Conservation (phyloP, 495 filamentous ascomycete species). For the Penicillium longicatenatum region DNA sequence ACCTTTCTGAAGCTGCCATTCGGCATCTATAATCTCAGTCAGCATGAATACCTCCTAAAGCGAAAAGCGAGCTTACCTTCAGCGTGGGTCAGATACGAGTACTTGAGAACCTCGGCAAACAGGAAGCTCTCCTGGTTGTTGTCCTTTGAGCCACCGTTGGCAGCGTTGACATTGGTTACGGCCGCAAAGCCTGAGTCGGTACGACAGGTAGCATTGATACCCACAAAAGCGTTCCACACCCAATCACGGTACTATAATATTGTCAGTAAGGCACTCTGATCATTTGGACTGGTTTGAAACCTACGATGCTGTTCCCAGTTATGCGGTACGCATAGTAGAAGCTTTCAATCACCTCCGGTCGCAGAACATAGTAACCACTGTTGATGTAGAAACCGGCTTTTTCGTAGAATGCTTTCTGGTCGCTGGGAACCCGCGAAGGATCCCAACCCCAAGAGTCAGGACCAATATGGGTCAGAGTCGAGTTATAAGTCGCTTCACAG, state of each 20-base stretch:
- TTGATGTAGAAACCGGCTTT: conserved; percentile 73
- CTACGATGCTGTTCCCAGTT: conserved; percentile 62
- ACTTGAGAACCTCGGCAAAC: conserved; percentile 91
- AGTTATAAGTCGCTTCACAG: conserved; percentile 73
- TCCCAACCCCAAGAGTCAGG: conserved; percentile 81
- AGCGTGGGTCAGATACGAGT: conserved; percentile 70
- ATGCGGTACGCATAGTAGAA: conserved; percentile 86
- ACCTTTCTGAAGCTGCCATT: conserved; percentile 65
- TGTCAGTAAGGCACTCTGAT: conserved; percentile 14
- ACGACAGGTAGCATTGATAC: conserved; percentile 65
- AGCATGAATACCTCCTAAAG: conserved; percentile 4
- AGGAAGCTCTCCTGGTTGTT: conserved; percentile 88
- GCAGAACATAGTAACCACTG: conserved; percentile 63
- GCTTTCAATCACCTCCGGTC: conserved; percentile 85
- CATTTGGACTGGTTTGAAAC: not conserved
- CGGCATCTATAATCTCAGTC: conserved; percentile 47
- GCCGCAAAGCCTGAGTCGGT: conserved; percentile 68
- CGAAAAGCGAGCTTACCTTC: conserved; percentile 20
- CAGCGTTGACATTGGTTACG: conserved; percentile 65
- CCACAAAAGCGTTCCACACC: conserved; percentile 80
- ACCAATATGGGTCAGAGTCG: conserved; percentile 71
- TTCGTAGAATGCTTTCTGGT: conserved; percentile 60
- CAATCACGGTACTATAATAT: conserved; percentile 68
- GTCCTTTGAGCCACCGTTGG: conserved; percentile 58
- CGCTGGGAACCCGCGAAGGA: conserved; percentile 42